phyloP scores from a whole-genome alignment of 2,329 filamentous ascomycete genomes.

The Aspergillus floridensis region DNA sequence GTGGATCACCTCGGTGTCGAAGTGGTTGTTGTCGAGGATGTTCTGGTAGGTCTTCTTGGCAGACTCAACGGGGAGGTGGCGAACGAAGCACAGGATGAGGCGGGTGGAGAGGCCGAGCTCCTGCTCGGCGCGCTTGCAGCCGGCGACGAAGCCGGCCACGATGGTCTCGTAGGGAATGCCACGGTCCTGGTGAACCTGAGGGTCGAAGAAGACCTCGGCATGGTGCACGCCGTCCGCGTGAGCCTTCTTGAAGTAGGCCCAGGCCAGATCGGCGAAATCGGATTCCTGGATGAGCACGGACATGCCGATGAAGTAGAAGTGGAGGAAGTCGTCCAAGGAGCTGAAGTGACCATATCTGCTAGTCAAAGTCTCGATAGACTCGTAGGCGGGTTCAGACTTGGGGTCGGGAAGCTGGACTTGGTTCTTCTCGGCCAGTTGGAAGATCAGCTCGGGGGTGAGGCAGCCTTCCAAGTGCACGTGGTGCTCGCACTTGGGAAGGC shows the following conservation, averaged over 20 bases:
- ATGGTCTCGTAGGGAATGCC: conserved; percentile 64
- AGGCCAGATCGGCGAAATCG: conserved; percentile 73
- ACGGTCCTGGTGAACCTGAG: conserved; percentile 67
- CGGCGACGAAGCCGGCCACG: conserved; percentile 61
- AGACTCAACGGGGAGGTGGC: conserved; percentile 64
- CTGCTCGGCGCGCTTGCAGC: conserved; percentile 57
- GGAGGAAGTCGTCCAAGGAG: conserved; percentile 72
- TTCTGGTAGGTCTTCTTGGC: conserved; percentile 46
- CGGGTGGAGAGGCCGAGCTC: conserved; percentile 65
- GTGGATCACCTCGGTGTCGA: conserved; percentile 53
- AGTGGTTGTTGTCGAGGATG: conserved; percentile 40
- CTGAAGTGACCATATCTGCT: conserved; percentile 66
- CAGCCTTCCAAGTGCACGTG: conserved; percentile 79
- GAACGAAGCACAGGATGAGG: conserved; percentile 70
- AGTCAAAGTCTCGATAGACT: conserved; percentile 57
- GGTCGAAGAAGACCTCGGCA: conserved; percentile 78
- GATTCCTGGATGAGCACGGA: conserved; percentile 60
- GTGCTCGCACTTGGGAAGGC: conserved; percentile 76
- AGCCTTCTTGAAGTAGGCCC: conserved; percentile 67
- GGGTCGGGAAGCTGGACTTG: conserved; percentile 57
- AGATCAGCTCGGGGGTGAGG: conserved; percentile 67
- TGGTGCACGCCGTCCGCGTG: conserved; percentile 65
- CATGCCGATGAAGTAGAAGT: conserved; percentile 77
- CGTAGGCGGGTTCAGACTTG: conserved; percentile 60
- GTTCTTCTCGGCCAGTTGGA: conserved; percentile 66